Evolutionary conservation across 352 stramenopile genomes (phyloP).

Genomic region (Phytophthora ohioensis): DNA sequence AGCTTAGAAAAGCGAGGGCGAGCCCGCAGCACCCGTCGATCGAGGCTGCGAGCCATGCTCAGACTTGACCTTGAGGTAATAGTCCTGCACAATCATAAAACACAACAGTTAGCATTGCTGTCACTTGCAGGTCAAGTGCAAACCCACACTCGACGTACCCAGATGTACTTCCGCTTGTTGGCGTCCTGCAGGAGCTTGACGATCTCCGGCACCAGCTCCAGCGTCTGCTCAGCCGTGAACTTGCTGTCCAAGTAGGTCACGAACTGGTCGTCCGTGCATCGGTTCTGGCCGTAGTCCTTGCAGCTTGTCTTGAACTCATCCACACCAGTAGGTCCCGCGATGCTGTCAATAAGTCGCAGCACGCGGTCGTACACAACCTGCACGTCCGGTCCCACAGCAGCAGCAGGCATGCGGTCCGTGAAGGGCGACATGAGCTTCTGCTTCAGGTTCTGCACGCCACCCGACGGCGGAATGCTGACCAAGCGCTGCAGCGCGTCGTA

Average conservation of each 20-base stretch:
- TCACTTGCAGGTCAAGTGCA: not conserved
- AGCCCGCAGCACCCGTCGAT: constrained; percentile 40
- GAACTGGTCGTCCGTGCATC: constrained; percentile 79
- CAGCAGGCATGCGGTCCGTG: constrained; percentile 74
- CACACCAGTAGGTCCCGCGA: constrained; percentile 62
- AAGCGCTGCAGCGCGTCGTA: constrained; percentile 87
- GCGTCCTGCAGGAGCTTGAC: constrained; percentile 87
- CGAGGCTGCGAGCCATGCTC: constrained; percentile 40
- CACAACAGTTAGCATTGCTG: constrained; percentile 18
- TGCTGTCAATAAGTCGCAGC: constrained; percentile 71
- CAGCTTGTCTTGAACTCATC: constrained; percentile 88
- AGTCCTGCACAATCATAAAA: constrained; percentile 51
- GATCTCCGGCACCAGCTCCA: constrained; percentile 82
- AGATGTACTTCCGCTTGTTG: constrained; percentile 86
- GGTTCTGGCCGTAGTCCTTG: constrained; percentile 89
- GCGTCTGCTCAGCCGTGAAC: constrained; percentile 76
- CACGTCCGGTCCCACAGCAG: constrained; percentile 76
- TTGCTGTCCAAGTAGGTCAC: constrained; percentile 69
- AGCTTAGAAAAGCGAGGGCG: constrained; percentile 78
- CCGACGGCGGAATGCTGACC: constrained; percentile 74
- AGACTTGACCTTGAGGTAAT: constrained; percentile 80
- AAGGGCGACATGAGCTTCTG: constrained; percentile 76
- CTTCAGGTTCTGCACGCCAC: constrained; percentile 56
- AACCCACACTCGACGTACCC: constrained; percentile 52
- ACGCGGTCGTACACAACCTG: constrained; percentile 90